Evolutionary conservation across 306 rosid genomes (phyloP).

Genomic region (Erythrophleum fordii): DNA sequence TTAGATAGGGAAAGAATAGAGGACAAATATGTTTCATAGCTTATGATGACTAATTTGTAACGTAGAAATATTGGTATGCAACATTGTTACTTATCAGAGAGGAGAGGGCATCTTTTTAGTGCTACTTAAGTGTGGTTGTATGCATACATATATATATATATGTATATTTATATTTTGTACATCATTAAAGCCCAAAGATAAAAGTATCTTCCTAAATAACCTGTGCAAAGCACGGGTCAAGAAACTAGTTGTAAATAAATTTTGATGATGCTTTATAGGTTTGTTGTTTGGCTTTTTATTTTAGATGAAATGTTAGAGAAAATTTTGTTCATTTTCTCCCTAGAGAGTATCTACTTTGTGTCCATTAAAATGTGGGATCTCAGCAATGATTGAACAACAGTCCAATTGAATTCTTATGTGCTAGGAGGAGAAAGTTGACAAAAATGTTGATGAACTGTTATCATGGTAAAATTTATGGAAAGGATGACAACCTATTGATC

Average conservation of each 20-base stretch:
- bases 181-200: too few relatives aligned
- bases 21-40: neutral
- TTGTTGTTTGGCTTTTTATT: conserved; percentile 1
- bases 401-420: neutral
- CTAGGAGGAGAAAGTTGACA: neutral
- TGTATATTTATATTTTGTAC: too few relatives aligned
- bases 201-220: too few relatives aligned
- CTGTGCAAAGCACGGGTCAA: too few relatives aligned
- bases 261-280: neutral
- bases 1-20: neutral
- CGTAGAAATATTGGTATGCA: neutral
- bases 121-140: neutral
- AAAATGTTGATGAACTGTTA: neutral
- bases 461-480: conserved; percentile 26
- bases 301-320: neutral
- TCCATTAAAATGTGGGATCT: neutral
- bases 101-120: neutral
- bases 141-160: too few relatives aligned
- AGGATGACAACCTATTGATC: neutral
- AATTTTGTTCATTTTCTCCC: too few relatives aligned
- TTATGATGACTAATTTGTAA: too few relatives aligned
- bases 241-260: too few relatives aligned
- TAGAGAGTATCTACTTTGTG: neutral
- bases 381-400: neutral
- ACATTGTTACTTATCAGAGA: neutral